Percentiles rank a stretch among this genome's conserved stretches.
phyloP scores from a whole-genome alignment of 768 basidiomycete species.

The Pleurotus ostreatus region DNA sequence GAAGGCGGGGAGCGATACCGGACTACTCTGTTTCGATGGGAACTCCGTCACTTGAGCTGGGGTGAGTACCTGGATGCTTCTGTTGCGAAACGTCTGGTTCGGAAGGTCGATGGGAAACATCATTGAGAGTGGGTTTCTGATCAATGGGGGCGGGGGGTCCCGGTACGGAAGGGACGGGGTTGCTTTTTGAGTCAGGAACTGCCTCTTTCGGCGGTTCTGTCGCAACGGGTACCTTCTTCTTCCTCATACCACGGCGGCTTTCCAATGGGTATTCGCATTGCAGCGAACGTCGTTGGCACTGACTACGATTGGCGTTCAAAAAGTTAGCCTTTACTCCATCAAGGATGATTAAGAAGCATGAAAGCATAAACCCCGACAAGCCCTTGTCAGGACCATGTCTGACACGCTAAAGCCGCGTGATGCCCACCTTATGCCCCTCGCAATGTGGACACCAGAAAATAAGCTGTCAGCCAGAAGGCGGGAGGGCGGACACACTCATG shows the following conservation, averaged over 20 bases:
- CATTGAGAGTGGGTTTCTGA: not conserved
- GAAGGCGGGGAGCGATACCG: too few species aligned
- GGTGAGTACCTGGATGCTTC: too few species aligned
- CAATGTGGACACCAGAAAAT: not conserved
- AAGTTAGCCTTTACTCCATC: conserved; percentile 15
- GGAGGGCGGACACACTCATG: not conserved
- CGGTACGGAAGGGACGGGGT: conserved; percentile 3
- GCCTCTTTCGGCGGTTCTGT: conserved; percentile 19
- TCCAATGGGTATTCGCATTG: conserved; percentile 69
- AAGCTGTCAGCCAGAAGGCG: not conserved
- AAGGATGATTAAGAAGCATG: conserved; percentile 10
- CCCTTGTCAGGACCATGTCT: not conserved
- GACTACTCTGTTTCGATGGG: too few species aligned
- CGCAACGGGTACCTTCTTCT: conserved; percentile 32
- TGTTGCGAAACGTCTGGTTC: not conserved
- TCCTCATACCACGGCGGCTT: conserved; percentile 67
- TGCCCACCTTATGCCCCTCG: conserved; percentile 1
- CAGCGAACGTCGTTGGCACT: conserved; percentile 67
- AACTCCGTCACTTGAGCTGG: too few species aligned
- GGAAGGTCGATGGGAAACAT: conserved; percentile 5
- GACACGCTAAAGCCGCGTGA: conserved; percentile 4
- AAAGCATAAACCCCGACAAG: too few species aligned
- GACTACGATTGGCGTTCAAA: conserved; percentile 35
- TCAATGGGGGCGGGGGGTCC: not conserved
- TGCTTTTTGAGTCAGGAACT: conserved; percentile 15